These are phyloP conservation scores for Cryomyces minteri DNA, from an alignment of 495 filamentous ascomycete genomes.

Conservation along the genomic window DNA sequence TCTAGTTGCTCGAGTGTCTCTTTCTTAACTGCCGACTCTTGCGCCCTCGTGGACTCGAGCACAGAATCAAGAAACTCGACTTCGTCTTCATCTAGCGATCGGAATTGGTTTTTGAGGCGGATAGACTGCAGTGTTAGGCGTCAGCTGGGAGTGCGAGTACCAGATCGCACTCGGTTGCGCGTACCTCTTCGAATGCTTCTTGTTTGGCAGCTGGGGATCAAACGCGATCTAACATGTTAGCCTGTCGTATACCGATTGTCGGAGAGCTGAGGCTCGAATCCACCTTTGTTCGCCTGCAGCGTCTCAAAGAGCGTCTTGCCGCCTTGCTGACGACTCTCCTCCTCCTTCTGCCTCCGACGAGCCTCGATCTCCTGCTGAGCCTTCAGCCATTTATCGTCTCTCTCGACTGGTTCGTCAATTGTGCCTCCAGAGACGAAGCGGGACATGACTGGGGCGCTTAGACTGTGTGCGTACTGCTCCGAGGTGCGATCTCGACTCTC, in stretches of 20 bases:
- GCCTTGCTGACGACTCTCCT: slow-evolving; percentile 27
- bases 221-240: slow-evolving; percentile 35
- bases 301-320: slow-evolving; percentile 73
- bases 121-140: slow-evolving; percentile 25
- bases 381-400: slow-evolving; percentile 54
- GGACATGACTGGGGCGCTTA: slow-evolving; percentile 31
- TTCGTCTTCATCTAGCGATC: slow-evolving; percentile 83
- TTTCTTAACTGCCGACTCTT: slow-evolving; percentile 54
- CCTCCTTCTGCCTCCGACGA: slow-evolving; percentile 38
- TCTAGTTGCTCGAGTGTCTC: slow-evolving; percentile 60
- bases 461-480: no score
- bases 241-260: not conserved
- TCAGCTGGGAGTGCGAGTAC: not conserved
- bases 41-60: slow-evolving; percentile 42
- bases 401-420: slow-evolving; percentile 33
- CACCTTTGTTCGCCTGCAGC: slow-evolving; percentile 88
- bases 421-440: slow-evolving; percentile 84
- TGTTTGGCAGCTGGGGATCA: slow-evolving; percentile 62
- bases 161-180: not conserved
- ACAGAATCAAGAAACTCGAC: slow-evolving; percentile 78
- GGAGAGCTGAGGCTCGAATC: slow-evolving; percentile 7
- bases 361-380: slow-evolving; percentile 66
- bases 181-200: slow-evolving; percentile 78
- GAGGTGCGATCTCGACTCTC: no score
- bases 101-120: slow-evolving; percentile 82